These are phyloP conservation scores for Neofusicoccum ribis DNA, from an alignment of 2,329 filamentous ascomycete genomes.

Conservation along the genomic window DNA sequence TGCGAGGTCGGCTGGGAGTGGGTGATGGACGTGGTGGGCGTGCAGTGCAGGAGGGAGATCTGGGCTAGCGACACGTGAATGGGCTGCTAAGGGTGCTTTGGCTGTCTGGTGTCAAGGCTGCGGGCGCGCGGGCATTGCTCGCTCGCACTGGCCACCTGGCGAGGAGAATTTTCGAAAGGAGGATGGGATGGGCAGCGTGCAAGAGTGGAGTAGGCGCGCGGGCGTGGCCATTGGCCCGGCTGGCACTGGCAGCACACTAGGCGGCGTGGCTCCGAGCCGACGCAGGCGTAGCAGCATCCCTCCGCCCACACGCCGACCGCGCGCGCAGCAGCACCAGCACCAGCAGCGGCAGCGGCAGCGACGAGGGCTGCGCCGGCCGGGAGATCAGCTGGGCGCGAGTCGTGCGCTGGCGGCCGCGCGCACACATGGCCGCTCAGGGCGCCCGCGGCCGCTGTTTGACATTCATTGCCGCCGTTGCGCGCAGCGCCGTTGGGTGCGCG, in stretches of 20 bases:
- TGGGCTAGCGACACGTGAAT: conserved; percentile 20
- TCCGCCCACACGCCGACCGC: background rate
- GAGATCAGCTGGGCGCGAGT: conserved; percentile 18
- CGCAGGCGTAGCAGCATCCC: background rate
- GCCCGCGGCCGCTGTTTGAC: conserved; percentile 7
- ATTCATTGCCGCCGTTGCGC: conserved; percentile 16
- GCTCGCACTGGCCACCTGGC: conserved; percentile 15
- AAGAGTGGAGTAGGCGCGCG: conserved; percentile 14
- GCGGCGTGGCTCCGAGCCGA: conserved; percentile 10
- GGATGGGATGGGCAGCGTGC: conserved; percentile 17
- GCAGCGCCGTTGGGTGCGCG: conserved; percentile 12
- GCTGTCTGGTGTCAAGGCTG: background rate
- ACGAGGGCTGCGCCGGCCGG: conserved; percentile 6
- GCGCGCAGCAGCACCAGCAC: background rate
- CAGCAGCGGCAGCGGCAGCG: too few species aligned
- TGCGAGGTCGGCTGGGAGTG: conserved; percentile 15
- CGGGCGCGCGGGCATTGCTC: conserved; percentile 12
- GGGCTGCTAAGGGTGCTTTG: conserved; percentile 7
- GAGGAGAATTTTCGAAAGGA: conserved; percentile 22
- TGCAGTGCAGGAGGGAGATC: conserved; percentile 17
- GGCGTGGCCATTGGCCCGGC: conserved; percentile 14
- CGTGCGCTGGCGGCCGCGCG: conserved; percentile 1
- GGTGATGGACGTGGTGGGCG: conserved; percentile 14
- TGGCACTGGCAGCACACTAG: conserved; percentile 3
- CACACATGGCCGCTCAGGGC: conserved; percentile 15